Conservation (phyloP, 2,329 filamentous ascomycete genomes). For the Cylindrodendrum hubeiense region DNA sequence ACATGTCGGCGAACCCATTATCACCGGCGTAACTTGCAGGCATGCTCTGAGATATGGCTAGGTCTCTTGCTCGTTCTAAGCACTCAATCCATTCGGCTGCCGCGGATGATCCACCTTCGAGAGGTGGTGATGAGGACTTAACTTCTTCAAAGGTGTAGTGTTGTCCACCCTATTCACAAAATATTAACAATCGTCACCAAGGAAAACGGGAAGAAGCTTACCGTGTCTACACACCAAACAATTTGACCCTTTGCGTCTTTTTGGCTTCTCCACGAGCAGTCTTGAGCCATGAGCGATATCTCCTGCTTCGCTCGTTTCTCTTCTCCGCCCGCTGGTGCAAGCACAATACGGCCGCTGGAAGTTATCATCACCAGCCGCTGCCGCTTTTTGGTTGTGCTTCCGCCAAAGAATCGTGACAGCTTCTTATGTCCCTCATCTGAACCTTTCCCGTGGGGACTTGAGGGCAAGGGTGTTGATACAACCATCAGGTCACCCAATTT, state of each 20-base stretch:
- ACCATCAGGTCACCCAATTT: constrained; percentile 94
- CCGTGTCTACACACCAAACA: constrained; percentile 92
- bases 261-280: constrained; percentile 83
- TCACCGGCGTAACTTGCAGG: constrained; percentile 76
- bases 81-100: constrained; percentile 94
- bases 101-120: constrained; percentile 73
- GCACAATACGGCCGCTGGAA: constrained; percentile 87
- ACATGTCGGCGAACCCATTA: constrained; percentile 75
- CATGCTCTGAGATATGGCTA: constrained; percentile 81
- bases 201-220: constrained; percentile 65
- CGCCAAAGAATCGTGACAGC: constrained; percentile 92
- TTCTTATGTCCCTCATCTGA: constrained; percentile 85
- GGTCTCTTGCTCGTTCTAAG: constrained; percentile 86
- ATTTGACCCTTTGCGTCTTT: constrained; percentile 89
- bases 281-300: constrained; percentile 82
- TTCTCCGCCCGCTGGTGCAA: constrained; percentile 91
- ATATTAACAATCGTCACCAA: constrained; percentile 7
- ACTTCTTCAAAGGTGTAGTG: constrained; percentile 94
- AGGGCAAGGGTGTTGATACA: constrained; percentile 80
- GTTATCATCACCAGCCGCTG: constrained; percentile 96
- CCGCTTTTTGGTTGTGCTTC: constrained; percentile 90
- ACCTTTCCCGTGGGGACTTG: constrained; percentile 78
- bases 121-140: constrained; percentile 70
- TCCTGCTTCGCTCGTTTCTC: constrained; percentile 97
- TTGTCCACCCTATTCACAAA: constrained; percentile 77